These are phyloP conservation scores for Coemansia sp. DNA, from an alignment of 192 early-diverging fungal species.

Conservation along the genomic window DNA sequence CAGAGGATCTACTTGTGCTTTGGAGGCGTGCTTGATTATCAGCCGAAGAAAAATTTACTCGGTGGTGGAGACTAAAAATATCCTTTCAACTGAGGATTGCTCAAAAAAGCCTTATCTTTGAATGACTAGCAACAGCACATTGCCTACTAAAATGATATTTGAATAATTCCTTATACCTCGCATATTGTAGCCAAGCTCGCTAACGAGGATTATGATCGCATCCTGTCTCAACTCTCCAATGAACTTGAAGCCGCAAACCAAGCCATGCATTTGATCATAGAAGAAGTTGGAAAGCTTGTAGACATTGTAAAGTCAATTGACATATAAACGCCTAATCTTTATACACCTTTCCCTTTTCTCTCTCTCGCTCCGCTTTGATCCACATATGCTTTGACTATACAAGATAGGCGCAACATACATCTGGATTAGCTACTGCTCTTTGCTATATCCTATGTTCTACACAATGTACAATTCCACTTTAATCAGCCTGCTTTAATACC, in stretches of 20 bases:
- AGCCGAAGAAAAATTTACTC: not conserved
- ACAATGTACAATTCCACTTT: not conserved
- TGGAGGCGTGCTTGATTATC: not conserved
- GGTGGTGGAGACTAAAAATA: conserved; percentile 3
- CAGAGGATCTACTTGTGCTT: not conserved
- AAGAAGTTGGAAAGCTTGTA: conserved; percentile 46
- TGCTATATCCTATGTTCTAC: not conserved
- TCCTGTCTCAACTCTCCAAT: conserved; percentile 36
- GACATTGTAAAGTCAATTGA: conserved; percentile 47
- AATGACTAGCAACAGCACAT: not conserved
- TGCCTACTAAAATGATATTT: not conserved
- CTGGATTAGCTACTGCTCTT: not conserved
- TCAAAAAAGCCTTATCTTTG: not conserved
- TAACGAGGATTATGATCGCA: conserved; percentile 27
- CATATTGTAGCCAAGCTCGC: conserved; percentile 23
- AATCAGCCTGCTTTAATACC: not conserved
- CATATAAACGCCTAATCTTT: conserved; percentile 8
- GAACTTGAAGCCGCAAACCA: conserved; percentile 41
- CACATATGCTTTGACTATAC: too few relatives aligned
- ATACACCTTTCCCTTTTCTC: not conserved
- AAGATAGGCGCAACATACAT: not conserved
- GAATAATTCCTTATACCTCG: not conserved
- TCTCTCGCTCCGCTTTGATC: not conserved
- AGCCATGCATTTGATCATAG: conserved; percentile 38
- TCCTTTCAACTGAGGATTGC: not conserved